Conservation (phyloP, 352 stramenopile genomes). For the Phytophthora syringae region DNA sequence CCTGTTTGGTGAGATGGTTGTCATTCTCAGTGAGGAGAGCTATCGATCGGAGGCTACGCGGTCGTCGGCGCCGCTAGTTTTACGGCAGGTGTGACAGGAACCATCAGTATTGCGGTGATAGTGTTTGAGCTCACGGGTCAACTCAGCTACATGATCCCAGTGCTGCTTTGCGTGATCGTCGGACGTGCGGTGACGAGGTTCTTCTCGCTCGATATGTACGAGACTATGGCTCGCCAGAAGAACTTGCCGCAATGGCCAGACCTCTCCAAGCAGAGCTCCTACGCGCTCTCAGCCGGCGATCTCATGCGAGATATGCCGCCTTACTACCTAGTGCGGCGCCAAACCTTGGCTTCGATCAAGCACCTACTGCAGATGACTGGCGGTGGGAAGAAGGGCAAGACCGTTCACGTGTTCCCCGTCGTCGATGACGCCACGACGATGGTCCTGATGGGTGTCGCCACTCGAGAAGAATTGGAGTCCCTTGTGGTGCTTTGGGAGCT, state of each 20-base stretch:
- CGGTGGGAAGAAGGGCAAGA: slow-evolving; percentile 32
- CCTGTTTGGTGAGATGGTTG: slow-evolving; percentile 89
- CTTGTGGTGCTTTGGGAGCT: slow-evolving; percentile 66
- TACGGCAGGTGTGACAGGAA: slow-evolving; percentile 80
- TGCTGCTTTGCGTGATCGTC: slow-evolving; percentile 82
- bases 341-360: slow-evolving; percentile 60
- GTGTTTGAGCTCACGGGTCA: slow-evolving; percentile 90
- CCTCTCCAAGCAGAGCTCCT: slow-evolving; percentile 80
- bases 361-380: slow-evolving; percentile 47
- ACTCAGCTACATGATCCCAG: slow-evolving; percentile 90
- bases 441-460: slow-evolving; percentile 69
- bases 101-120: slow-evolving; percentile 83
- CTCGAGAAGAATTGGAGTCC: slow-evolving; percentile 68
- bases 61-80: slow-evolving; percentile 85
- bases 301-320: slow-evolving; percentile 66
- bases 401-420: slow-evolving; percentile 65
- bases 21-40: slow-evolving; percentile 56
- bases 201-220: slow-evolving; percentile 86
- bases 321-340: slow-evolving; percentile 54
- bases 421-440: slow-evolving; percentile 67
- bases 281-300: slow-evolving; percentile 69
- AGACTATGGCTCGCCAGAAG: slow-evolving; percentile 83
- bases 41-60: slow-evolving; percentile 75
- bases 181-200: slow-evolving; percentile 67
- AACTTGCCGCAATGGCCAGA: slow-evolving; percentile 84